Conservation (phyloP, 73 alveolate genomes). For the Halteria grandinella region DNA sequence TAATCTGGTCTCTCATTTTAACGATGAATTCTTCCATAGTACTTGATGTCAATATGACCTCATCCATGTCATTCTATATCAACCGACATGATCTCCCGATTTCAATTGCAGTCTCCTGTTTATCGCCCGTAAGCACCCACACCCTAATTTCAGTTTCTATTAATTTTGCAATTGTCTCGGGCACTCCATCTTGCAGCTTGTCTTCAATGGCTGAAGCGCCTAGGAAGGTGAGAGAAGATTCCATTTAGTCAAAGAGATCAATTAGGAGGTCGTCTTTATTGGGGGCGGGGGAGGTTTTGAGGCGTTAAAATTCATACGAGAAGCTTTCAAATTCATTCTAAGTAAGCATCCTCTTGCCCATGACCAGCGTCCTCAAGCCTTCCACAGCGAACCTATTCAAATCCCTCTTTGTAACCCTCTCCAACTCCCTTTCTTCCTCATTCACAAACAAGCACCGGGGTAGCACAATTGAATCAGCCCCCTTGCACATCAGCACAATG, state of each 20-base stretch:
- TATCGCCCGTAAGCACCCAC: conserved; percentile 94
- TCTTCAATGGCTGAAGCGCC: conserved; percentile 93
- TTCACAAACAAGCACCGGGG: conserved; percentile 30
- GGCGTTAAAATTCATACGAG: conserved; percentile 20
- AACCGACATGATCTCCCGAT: conserved; percentile 85
- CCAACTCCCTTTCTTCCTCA: conserved; percentile 3
- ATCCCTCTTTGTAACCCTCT: conserved; percentile 54
- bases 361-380: conserved; percentile 80
- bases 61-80: conserved; percentile 81
- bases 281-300: conserved; percentile 56
- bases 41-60: conserved; percentile 60
- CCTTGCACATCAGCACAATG: conserved; percentile 73
- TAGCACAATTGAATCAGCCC: conserved; percentile 84
- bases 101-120: conserved; percentile 91
- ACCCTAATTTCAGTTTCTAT: conserved; percentile 83
- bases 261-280: conserved; percentile 69
- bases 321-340: conserved; percentile 46
- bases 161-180: conserved; percentile 81
- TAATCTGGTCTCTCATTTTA: conserved; percentile 55
- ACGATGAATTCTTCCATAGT: conserved; percentile 43
- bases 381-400: conserved; percentile 73
- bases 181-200: conserved; percentile 80
- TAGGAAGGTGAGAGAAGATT: conserved; percentile 67
- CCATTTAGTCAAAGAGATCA: conserved; percentile 73
- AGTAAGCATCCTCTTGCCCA: conserved; percentile 76